Base-by-base conservation (phyloP, 306 rosid species). In the Ormosia semicastrata region DNA sequence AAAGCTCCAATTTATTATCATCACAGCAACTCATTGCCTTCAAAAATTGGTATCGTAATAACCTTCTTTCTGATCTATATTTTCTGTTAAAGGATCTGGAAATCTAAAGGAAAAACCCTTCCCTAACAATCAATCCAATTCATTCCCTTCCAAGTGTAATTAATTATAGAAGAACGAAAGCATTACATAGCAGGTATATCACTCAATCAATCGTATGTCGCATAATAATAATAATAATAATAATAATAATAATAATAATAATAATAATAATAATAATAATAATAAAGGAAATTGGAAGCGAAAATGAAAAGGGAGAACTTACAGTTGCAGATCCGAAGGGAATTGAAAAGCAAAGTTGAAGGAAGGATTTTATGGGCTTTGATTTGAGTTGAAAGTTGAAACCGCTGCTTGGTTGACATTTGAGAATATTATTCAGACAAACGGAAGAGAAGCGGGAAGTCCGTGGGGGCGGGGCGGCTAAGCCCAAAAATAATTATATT, bases 281-380 rank as follows among this genome's bases (percentile, higher is more conserved):
- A n/a, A n/a, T n/a, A n/a, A n/a, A n/a, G 14, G 37, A 5, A 39
- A 17, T 56, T 0, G 53, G 32, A 8, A 17, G 30, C 9, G 56
- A 10, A n/a, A 30, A 18, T 47, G 53, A 12, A 47, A 13, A 14
- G 17, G 32, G 6, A 66, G 66, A 30, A 43, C 69, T 71, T 71
- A 80, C 83, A n/a, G 47, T 72, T n/a, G 53, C 68, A 43, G 84
- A 81, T 62, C 73, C 11, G 34, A 53, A 52, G 57, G 9, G 49
- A 49, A 37, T 37, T 4, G 41, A 37, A 4, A 12, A 13, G 2
- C 15, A 49, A 13, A 4, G 54, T 49, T 13, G 54, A 49, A 49
- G 0, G 54, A 15, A 49, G 15, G 14, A 46, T 13, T 46, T 44
- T 13, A 37, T 37, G 41, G 6, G 41, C 4, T 37, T 37, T 37